Conservation (phyloP, 2,329 filamentous ascomycete species). For the Coleophoma cylindrospora region DNA sequence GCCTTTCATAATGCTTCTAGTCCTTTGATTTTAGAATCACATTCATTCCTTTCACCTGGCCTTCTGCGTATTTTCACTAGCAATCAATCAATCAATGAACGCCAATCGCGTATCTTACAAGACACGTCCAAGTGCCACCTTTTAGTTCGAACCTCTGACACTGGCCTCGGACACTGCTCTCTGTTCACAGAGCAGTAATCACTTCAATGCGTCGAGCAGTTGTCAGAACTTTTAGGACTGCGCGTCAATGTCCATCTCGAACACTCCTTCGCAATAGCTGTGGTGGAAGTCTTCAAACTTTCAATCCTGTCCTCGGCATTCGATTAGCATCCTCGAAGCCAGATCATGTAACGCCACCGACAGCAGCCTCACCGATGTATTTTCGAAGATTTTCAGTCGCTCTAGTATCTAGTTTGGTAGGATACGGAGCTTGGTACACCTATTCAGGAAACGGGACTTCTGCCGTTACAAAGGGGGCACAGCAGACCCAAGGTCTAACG, state of each 20-base stretch:
- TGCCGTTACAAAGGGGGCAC: slow-evolving; percentile 2
- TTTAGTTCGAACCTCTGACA: slow-evolving; percentile 1
- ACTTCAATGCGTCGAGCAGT: slow-evolving; percentile 69
- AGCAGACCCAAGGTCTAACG: slow-evolving; percentile 23
- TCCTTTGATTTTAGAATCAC: too few species aligned
- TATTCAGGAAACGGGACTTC: slow-evolving; percentile 42
- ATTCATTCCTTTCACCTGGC: not conserved
- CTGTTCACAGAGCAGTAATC: slow-evolving; percentile 5
- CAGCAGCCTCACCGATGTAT: slow-evolving; percentile 60
- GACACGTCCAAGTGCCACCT: too few species aligned
- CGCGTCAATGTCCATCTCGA: slow-evolving; percentile 59
- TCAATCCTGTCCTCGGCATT: slow-evolving; percentile 38
- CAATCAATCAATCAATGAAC: not conserved
- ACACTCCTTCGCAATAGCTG: slow-evolving; percentile 48
- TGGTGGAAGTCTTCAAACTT: slow-evolving; percentile 32
- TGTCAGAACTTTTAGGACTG: slow-evolving; percentile 62
- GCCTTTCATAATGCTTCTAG: too few species aligned
- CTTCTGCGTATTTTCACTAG: not conserved
- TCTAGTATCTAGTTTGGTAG: slow-evolving; percentile 62
- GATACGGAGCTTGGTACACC: slow-evolving; percentile 72
- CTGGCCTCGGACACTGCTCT: slow-evolving; percentile 11
- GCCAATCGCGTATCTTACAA: too few species aligned
- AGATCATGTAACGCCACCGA: slow-evolving; percentile 27
- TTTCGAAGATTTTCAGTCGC: slow-evolving; percentile 63
- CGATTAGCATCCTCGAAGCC: slow-evolving; percentile 35